Percentiles rank a stretch among this genome's conserved stretches.
These are phyloP conservation scores for Farysia itapuensis DNA, from an alignment of 1,284 basidiomycete genomes.

Conservation along the genomic window DNA sequence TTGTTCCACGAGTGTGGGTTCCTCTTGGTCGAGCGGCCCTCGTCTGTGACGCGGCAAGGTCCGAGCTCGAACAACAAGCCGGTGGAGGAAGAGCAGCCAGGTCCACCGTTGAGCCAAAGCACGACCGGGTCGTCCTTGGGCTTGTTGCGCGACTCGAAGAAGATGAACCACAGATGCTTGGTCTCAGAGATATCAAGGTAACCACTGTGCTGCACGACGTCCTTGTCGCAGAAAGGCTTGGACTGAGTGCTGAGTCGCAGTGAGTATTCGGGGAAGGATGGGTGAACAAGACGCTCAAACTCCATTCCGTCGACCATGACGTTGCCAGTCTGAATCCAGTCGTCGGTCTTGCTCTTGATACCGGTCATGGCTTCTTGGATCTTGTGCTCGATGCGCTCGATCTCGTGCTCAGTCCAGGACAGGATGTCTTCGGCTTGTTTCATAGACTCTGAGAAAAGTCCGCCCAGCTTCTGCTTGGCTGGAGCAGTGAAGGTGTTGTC, in stretches of 20 bases:
- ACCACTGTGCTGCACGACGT: constrained; percentile 77
- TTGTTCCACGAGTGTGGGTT: constrained; percentile 80
- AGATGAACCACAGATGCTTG: constrained; percentile 85
- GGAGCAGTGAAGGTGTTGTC: constrained; percentile 24
- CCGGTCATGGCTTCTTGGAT: constrained; percentile 15
- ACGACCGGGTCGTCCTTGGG: constrained; percentile 78
- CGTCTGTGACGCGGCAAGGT: constrained; percentile 73
- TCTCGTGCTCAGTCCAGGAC: constrained; percentile 59
- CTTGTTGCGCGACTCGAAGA: constrained; percentile 77
- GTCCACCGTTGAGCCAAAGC: constrained; percentile 86
- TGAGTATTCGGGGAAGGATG: constrained; percentile 71
- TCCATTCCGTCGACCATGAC: constrained; percentile 60
- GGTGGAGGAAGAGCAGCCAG: constrained; percentile 62
- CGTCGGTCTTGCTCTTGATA: constrained; percentile 29
- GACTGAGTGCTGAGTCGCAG: constrained; percentile 65
- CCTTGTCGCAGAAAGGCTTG: constrained; percentile 71
- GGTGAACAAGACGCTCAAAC: constrained; percentile 73
- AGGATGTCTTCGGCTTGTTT: constrained; percentile 27
- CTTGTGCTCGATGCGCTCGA: constrained; percentile 38
- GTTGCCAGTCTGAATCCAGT: constrained; percentile 44
- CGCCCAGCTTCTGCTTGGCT: constrained; percentile 64
- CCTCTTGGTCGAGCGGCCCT: constrained; percentile 70
- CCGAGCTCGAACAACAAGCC: constrained; percentile 81
- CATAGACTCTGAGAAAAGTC: constrained; percentile 54
- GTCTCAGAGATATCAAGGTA: constrained; percentile 84